A percentile compares a stretch with the other conserved stretches of the same genome.
Conservation (phyloP, 331 rosid genomes). For the Pyracantha coccinea region DNA sequence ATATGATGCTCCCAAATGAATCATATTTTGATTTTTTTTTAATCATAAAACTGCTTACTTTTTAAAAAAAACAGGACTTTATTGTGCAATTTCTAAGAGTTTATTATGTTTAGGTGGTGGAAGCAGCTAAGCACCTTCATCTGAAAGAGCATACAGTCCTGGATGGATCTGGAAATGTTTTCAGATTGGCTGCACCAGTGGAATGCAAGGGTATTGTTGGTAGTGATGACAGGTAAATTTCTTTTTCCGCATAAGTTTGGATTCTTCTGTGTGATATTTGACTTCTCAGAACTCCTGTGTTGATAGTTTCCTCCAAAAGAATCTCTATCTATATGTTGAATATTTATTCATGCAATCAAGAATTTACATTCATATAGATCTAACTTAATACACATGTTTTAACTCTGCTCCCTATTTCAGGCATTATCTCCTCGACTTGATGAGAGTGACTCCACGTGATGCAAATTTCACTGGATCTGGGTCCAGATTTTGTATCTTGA, state of each 20-base stretch:
- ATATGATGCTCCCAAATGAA: conserved; percentile 4
- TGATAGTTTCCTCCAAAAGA: not conserved
- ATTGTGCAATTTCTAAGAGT: conserved; percentile 8
- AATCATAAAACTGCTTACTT: not conserved
- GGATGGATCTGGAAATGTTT: conserved; percentile 85
- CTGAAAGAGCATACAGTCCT: conserved; percentile 80
- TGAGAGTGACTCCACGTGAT: conserved; percentile 98
- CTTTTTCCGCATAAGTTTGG: not conserved
- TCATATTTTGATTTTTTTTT: not conserved
- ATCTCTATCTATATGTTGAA: not conserved
- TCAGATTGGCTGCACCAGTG: conserved; percentile 96
- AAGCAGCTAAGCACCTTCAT: conserved; percentile 93
- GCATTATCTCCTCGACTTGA: conserved; percentile 96
- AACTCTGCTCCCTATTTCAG: conserved; percentile 25
- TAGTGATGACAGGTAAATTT: conserved; percentile 85
- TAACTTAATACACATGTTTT: not conserved
- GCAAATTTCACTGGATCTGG: conserved; percentile 84
- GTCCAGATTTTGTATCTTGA: conserved; percentile 79
- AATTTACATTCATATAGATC: not conserved
- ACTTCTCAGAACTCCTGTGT: not conserved
- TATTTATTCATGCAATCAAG: not conserved
- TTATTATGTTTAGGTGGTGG: conserved; percentile 52
- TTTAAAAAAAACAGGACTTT: not conserved
- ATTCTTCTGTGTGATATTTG: not conserved
- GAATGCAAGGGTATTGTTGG: conserved; percentile 99